A percentile compares a stretch with the other conserved stretches of the same genome.
These are phyloP conservation scores for Eucalyptus viminalis DNA, from an alignment of 345 rosid species.

Conservation along the genomic window DNA sequence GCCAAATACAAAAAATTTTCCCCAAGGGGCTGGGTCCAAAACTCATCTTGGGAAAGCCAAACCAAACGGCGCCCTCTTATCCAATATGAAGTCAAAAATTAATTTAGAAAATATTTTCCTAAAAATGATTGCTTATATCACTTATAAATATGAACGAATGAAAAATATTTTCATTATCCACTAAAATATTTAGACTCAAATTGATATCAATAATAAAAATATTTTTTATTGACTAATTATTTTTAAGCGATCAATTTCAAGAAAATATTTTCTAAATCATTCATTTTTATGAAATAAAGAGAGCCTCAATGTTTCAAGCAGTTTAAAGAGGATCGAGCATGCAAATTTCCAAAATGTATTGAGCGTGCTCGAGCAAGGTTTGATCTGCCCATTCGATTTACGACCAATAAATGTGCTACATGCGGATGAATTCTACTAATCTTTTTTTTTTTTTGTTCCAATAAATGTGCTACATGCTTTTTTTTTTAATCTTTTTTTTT, in stretches of 20 bases:
- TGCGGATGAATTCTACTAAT: neutral
- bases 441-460: no score
- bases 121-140: neutral
- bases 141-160: accelerated
- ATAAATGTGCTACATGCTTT: neutral
- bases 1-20: no score
- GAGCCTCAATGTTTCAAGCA: neutral
- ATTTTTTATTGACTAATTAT: neutral
- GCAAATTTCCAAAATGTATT: neutral
- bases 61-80: neutral
- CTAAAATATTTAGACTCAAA: neutral
- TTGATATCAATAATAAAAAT: neutral
- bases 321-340: neutral
- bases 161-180: neutral
- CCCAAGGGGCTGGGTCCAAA: no score
- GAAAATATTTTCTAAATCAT: neutral
- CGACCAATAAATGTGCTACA: neutral
- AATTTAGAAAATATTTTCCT: neutral
- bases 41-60: no score
- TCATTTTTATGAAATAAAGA: neutral
- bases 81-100: neutral
- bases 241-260: neutral
- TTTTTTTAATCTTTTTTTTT: no score
- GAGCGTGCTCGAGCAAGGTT: neutral
- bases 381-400: neutral